Conservation (phyloP, 208 protist species). For the Cochliopodium minus region DNA sequence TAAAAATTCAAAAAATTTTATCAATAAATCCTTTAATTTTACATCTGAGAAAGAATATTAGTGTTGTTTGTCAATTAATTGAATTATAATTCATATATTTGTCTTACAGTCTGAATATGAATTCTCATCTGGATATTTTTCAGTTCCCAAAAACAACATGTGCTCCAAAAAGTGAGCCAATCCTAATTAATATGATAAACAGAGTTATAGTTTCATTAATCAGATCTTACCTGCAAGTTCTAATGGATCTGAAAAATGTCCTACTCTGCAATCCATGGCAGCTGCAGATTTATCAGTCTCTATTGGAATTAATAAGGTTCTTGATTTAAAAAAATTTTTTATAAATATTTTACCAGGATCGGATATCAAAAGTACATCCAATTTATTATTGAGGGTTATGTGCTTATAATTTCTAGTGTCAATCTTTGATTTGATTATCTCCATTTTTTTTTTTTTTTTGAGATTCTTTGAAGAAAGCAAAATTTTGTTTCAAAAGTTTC, state of each 20-base stretch:
- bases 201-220: background rate
- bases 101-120: conserved; percentile 50
- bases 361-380: conserved; percentile 48
- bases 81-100: conserved; percentile 12
- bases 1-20: background rate
- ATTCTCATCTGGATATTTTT: conserved; percentile 66
- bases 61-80: conserved; percentile 1
- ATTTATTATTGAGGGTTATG: conserved; percentile 28
- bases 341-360: too few relatives aligned
- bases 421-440: background rate
- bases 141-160: conserved; percentile 77
- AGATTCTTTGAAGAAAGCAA: too few relatives aligned
- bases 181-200: background rate
- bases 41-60: background rate
- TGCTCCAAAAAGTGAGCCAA: conserved; percentile 73
- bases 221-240: background rate
- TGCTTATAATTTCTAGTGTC: background rate
- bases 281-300: conserved; percentile 37
- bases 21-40: background rate
- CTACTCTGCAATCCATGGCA: conserved; percentile 44
- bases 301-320: too few relatives aligned
- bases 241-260: background rate
- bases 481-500: too few relatives aligned
- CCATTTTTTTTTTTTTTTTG: too few relatives aligned
- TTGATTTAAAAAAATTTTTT: too few relatives aligned